Conservation (phyloP, 2,329 filamentous ascomycete species). For the Ophiostoma ulmi region DNA sequence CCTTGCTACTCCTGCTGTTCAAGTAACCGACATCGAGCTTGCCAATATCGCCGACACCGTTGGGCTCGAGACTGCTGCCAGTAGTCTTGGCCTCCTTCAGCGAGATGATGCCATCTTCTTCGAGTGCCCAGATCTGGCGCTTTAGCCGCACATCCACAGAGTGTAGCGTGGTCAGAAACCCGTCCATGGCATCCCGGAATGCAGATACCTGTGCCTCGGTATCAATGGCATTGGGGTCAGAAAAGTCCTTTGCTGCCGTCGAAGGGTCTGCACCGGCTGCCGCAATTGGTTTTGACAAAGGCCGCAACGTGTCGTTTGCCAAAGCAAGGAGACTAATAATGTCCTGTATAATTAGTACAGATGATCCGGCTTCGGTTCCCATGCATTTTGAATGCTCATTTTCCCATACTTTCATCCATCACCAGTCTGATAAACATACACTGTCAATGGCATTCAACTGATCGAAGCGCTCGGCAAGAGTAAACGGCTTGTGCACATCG, state of each 20-base stretch:
- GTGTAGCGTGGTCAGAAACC: slow-evolving; percentile 69
- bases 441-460: slow-evolving; percentile 76
- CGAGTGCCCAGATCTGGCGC: slow-evolving; percentile 70
- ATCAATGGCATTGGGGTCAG: slow-evolving; percentile 23
- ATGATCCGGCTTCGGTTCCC: neutral
- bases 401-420: neutral
- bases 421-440: slow-evolving; percentile 39
- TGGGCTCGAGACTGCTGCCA: slow-evolving; percentile 41
- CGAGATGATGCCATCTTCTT: slow-evolving; percentile 72
- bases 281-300: slow-evolving; percentile 48
- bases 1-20: slow-evolving; percentile 77
- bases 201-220: slow-evolving; percentile 48
- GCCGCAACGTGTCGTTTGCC: slow-evolving; percentile 56
- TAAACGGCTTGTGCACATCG: slow-evolving; percentile 51
- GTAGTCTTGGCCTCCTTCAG: slow-evolving; percentile 34
- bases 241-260: slow-evolving; percentile 12
- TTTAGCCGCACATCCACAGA: slow-evolving; percentile 69
- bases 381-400: neutral
- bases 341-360: slow-evolving; percentile 34
- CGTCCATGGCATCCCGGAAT: slow-evolving; percentile 56
- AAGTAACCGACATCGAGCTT: slow-evolving; percentile 79
- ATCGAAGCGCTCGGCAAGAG: slow-evolving; percentile 69
- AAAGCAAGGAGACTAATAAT: slow-evolving; percentile 44
- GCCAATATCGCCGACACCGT: slow-evolving; percentile 52
- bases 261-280: slow-evolving; percentile 11